Conservation (phyloP, 441 rosid species). For the Raphanus hybrid region DNA sequence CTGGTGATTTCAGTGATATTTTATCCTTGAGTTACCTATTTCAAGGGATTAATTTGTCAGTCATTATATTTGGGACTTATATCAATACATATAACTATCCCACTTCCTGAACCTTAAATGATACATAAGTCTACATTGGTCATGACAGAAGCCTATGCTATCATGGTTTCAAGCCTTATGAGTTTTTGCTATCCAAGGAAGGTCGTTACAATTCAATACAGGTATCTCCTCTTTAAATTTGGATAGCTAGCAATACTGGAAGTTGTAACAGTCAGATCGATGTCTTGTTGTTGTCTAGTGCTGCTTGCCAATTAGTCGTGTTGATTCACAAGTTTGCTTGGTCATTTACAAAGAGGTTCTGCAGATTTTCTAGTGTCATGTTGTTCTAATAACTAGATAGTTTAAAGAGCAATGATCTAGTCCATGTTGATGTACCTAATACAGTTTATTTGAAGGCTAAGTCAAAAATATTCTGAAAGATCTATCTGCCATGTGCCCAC, state of each 20-base stretch:
- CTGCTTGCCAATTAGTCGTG: slow-evolving; percentile 15
- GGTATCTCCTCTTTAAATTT: slow-evolving; percentile 23
- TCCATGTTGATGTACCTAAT: slow-evolving; percentile 35
- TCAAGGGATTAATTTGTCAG: slow-evolving; percentile 22
- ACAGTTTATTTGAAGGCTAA: slow-evolving; percentile 24
- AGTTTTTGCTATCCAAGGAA: slow-evolving; percentile 17
- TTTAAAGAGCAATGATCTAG: no score
- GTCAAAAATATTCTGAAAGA: slow-evolving; percentile 32
- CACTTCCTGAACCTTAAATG: slow-evolving; percentile 21
- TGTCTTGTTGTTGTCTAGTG: slow-evolving; percentile 16
- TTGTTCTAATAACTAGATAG: no score
- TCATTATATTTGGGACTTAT: slow-evolving; percentile 21
- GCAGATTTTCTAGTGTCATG: neutral
- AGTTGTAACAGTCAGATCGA: neutral
- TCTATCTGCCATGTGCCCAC: slow-evolving; percentile 43
- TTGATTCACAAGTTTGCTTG: slow-evolving; percentile 20
- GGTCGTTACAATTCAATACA: slow-evolving; percentile 19
- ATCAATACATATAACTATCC: slow-evolving; percentile 23
- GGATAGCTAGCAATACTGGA: neutral
- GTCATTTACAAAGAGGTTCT: slow-evolving; percentile 17
- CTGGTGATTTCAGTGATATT: slow-evolving; percentile 32
- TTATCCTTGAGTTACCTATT: slow-evolving; percentile 34
- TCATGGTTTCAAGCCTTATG: slow-evolving; percentile 27
- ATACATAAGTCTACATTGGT: slow-evolving; percentile 20
- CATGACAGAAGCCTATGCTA: slow-evolving; percentile 21